A percentile compares a stretch with the other conserved stretches of the same genome.
phyloP scores from a whole-genome alignment of 73 alveolate genomes.

The Effrenium voratum region DNA sequence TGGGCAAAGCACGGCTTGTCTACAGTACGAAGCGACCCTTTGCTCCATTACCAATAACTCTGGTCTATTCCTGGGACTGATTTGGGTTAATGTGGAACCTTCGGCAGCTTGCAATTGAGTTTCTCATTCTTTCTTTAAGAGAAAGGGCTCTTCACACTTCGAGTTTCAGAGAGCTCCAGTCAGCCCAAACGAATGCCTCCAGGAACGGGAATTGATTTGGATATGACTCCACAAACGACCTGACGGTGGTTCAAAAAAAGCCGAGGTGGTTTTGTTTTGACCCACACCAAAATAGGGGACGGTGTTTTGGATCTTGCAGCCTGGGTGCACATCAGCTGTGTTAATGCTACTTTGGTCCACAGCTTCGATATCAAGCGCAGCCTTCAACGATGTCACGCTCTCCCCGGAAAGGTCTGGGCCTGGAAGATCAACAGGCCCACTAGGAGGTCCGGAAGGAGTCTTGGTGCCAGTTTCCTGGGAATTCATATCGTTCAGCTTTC shows the following conservation, averaged over 20 bases:
- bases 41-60: too few relatives aligned
- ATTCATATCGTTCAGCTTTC: background rate
- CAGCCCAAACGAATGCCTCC: background rate
- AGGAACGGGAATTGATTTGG: too few relatives aligned
- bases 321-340: too few relatives aligned
- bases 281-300: too few relatives aligned
- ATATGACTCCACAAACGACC: too few relatives aligned
- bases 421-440: background rate
- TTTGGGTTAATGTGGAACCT: background rate
- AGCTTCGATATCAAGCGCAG: too few relatives aligned
- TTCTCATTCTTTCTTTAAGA: background rate
- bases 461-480: background rate
- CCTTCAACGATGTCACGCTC: too few relatives aligned
- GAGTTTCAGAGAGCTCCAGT: background rate
- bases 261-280: too few relatives aligned
- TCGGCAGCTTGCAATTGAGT: background rate
- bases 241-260: too few relatives aligned
- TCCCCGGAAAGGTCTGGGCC: background rate
- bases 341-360: too few relatives aligned
- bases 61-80: background rate
- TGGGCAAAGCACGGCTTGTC: background rate
- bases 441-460: background rate
- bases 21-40: background rate
- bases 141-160: background rate
- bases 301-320: too few relatives aligned